Evolutionary conservation across 495 filamentous ascomycete species (phyloP), one percentile per base, ranked within the genome.

Genomic region (Podospora pseudopauciseta): DNA sequence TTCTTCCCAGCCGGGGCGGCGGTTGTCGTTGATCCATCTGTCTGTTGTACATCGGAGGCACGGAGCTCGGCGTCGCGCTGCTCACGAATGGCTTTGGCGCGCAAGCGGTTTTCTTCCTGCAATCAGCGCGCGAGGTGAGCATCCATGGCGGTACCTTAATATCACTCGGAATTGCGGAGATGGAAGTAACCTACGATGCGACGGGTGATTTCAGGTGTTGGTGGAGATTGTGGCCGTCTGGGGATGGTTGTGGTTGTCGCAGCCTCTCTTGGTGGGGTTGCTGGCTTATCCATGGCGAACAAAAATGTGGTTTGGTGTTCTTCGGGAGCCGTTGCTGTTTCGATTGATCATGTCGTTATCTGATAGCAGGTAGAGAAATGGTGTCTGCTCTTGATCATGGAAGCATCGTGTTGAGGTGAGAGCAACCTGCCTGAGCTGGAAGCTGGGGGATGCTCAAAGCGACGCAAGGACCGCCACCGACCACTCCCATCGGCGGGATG

Each of bases 41-140:
- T 71, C 66, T 5, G 73, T 64, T 2, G 70, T 70, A 30, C 68
- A 30, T 71, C 73, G 57, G 80, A 71, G 60, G 76, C 67, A 18
- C 78, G 77, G 65, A 80, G 70, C 11, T 88, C 85, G 18, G 85
- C 85, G 68, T 93, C 87, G 27, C 81, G 84, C 68, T 89, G 87
- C 71, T 91, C 88, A 23, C 91, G 90, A 56, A 94, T 81, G 19
- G 93, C 94, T 84, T 97, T 98, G 39, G 95, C 96, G 83, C 88
- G 91, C 57, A 97, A 88, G 56, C 96, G 90, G 72, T 89, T 94
- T 72, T 92, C 85, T 87, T 98, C 95, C 93, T 97, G 67, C 11
- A 18, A 65, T 16, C 3, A 49, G 15, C 9, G 7, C 39, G 9
- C 15, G 39, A 49, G 39, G 15, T 49, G 39, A 49, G 39, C 9